Conservation (phyloP, 306 rosid genomes). For the Gastrolobium villosum region DNA sequence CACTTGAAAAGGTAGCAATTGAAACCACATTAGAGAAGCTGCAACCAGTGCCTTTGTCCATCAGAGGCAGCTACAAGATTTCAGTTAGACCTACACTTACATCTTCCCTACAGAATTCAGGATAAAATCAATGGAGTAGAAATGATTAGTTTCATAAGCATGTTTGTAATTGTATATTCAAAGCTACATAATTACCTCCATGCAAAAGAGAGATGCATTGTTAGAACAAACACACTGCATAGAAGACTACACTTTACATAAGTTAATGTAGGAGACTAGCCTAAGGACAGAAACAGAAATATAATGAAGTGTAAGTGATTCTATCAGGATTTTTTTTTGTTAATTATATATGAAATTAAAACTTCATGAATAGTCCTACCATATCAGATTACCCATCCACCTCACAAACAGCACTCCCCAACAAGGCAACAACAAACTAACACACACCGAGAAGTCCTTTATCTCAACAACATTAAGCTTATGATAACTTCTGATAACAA, state of each 20-base stretch:
- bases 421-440: too few relatives aligned
- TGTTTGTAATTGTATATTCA: background rate
- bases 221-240: constrained; percentile 15
- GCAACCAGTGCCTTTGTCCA: constrained; percentile 53
- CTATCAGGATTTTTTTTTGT: background rate
- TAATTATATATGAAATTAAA: background rate
- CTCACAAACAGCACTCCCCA: too few relatives aligned
- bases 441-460: too few relatives aligned
- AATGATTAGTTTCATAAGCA: constrained; percentile 19
- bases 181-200: background rate
- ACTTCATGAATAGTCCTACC: background rate
- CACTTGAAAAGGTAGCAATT: constrained; percentile 40
- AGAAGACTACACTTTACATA: constrained; percentile 16
- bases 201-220: constrained; percentile 8
- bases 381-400: background rate
- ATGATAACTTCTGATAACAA: too few relatives aligned
- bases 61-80: constrained; percentile 41
- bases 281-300: constrained; percentile 30
- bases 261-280: background rate
- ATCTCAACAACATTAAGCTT: too few relatives aligned
- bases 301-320: background rate
- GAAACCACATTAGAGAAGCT: constrained; percentile 51
- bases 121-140: constrained; percentile 32
- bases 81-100: constrained; percentile 39
- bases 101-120: constrained; percentile 34